Evolutionary conservation across 352 stramenopile species (phyloP).

Genomic region (Globisporangium mamillatum): DNA sequence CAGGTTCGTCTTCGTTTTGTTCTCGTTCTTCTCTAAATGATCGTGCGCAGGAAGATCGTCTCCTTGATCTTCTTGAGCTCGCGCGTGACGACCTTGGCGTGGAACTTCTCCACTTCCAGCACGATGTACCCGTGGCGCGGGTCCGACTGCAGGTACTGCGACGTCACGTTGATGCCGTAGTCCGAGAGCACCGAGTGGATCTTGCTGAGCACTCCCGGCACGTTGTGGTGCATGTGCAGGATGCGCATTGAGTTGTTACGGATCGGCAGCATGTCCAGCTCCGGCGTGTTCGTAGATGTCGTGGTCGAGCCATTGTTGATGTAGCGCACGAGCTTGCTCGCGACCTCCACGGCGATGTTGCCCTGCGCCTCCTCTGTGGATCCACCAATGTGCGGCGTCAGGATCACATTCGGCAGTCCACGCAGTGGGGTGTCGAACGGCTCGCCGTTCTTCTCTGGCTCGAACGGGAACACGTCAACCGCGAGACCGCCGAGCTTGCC

Average conservation of each 20-base stretch:
- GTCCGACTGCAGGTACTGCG: slow-evolving; percentile 83
- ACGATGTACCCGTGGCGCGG: slow-evolving; percentile 81
- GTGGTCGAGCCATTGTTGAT: slow-evolving; percentile 81
- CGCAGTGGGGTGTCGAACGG: slow-evolving; percentile 84
- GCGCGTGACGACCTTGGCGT: slow-evolving; percentile 75
- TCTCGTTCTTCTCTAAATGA: slow-evolving; percentile 42
- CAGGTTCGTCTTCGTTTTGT: not conserved
- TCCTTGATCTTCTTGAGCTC: slow-evolving; percentile 86
- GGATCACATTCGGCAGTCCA: slow-evolving; percentile 91
- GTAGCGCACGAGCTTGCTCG: slow-evolving; percentile 78
- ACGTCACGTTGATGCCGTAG: slow-evolving; percentile 85
- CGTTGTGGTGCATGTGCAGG: slow-evolving; percentile 85
- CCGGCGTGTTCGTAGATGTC: slow-evolving; percentile 75
- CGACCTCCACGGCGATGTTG: slow-evolving; percentile 84
- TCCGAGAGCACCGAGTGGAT: slow-evolving; percentile 82
- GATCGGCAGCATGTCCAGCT: slow-evolving; percentile 78
- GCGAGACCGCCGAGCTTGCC: slow-evolving; percentile 80
- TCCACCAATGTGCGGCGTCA: slow-evolving; percentile 94
- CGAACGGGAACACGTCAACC: slow-evolving; percentile 89
- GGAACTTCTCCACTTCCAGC: slow-evolving; percentile 77
- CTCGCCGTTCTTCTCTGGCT: slow-evolving; percentile 85
- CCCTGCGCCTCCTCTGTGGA: slow-evolving; percentile 96
- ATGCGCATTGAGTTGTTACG: slow-evolving; percentile 79
- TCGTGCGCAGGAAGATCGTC: slow-evolving; percentile 78
- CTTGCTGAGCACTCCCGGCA: slow-evolving; percentile 83